These are phyloP conservation scores for Lactarius psammicola DNA, from an alignment of 768 basidiomycete species.

Conservation along the genomic window DNA sequence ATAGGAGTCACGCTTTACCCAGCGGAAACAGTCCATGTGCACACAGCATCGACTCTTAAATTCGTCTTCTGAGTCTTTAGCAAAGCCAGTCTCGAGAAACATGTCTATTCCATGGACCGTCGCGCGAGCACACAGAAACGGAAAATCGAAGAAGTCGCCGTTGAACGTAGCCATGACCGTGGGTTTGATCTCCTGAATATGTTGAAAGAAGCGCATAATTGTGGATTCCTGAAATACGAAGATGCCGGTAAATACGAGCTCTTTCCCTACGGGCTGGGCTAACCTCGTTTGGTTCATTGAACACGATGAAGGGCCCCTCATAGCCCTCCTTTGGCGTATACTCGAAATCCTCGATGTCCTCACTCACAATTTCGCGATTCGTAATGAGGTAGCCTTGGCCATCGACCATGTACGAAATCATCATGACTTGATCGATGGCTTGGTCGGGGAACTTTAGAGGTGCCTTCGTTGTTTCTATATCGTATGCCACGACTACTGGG, in stretches of 20 bases:
- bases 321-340: slow-evolving; percentile 98
- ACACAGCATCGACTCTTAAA: slow-evolving; percentile 90
- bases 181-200: slow-evolving; percentile 89
- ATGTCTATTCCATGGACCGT: slow-evolving; percentile 92
- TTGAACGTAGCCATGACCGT: slow-evolving; percentile 99
- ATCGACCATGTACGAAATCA: slow-evolving; percentile 99
- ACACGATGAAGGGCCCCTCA: slow-evolving; percentile 93
- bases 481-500: slow-evolving; percentile 97
- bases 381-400: slow-evolving; percentile 97
- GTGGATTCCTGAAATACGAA: slow-evolving; percentile 58
- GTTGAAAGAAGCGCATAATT: slow-evolving; percentile 87
- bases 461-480: slow-evolving; percentile 99
- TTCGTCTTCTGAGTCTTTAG: slow-evolving; percentile 89
- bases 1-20: slow-evolving; percentile 99
- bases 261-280: slow-evolving; percentile 20
- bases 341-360: slow-evolving; percentile 98
- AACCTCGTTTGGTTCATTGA: slow-evolving; percentile 93
- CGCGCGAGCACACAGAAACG: slow-evolving; percentile 86
- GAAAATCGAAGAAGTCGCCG: slow-evolving; percentile 99
- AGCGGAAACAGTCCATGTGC: slow-evolving; percentile 99
- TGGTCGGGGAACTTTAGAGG: slow-evolving; percentile 99
- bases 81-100: slow-evolving; percentile 92
- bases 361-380: slow-evolving; percentile 94
- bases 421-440: slow-evolving; percentile 97
- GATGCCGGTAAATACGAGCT: neutral